These are phyloP conservation scores for Tuber calosporum DNA, from an alignment of 495 filamentous ascomycete genomes.

Conservation along the genomic window DNA sequence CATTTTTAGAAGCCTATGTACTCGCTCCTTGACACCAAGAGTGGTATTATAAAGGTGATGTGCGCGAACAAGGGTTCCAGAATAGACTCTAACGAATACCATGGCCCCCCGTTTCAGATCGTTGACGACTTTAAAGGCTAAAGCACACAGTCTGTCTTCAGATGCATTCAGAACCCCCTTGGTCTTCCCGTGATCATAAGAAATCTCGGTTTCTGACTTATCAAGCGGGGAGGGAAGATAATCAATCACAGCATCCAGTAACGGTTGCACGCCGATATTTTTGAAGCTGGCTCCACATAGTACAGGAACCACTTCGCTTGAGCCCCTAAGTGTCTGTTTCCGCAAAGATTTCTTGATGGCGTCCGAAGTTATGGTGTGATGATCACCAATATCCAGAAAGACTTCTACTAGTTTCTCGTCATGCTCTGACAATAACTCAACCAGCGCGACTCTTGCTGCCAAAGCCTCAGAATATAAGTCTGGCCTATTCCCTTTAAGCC, in stretches of 20 bases:
- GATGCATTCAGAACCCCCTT: constrained; percentile 53
- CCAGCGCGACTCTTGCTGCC: constrained; percentile 64
- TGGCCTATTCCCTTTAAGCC: constrained; percentile 41
- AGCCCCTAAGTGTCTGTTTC: constrained; percentile 57
- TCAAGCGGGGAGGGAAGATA: constrained; percentile 79
- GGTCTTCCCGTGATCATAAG: constrained; percentile 48
- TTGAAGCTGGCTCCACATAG: constrained; percentile 88
- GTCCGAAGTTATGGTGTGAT: constrained; percentile 55
- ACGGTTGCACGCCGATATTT: constrained; percentile 89
- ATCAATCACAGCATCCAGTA: constrained; percentile 80
- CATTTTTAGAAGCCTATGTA: constrained; percentile 78
- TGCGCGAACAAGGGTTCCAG: constrained; percentile 67
- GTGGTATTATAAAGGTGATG: constrained; percentile 80
- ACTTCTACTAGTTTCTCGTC: constrained; percentile 79
- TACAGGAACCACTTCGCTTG: constrained; percentile 66
- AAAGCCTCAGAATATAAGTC: constrained; percentile 62
- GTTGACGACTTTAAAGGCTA: constrained; percentile 96
- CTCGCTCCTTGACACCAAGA: constrained; percentile 71
- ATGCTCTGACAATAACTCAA: constrained; percentile 77
- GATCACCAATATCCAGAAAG: constrained; percentile 69
- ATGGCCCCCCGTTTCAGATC: constrained; percentile 78
- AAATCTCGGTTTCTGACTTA: constrained; percentile 68
- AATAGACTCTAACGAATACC: constrained; percentile 88
- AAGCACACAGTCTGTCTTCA: constrained; percentile 54
- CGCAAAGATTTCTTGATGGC: constrained; percentile 69